Base-by-base conservation (phyloP, 352 stramenopile species). In the Lagenidium sp. region DNA sequence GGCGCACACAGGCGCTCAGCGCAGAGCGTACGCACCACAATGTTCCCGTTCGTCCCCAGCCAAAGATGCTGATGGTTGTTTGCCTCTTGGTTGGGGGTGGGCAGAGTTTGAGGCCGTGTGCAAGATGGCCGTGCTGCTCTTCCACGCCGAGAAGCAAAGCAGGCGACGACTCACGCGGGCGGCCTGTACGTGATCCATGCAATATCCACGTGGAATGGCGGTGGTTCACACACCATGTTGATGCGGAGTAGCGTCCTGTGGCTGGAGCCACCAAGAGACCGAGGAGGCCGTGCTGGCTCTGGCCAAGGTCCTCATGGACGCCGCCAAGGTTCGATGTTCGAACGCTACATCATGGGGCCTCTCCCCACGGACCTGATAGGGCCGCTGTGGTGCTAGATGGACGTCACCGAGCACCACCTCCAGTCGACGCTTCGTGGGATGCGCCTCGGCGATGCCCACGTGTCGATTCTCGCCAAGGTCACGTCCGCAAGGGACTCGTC, bases 251-350 rank as follows among this genome's bases (percentile, higher is more conserved):
- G 78, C 70, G 41, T 52, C 61, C 4, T 71, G 60, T 10, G 78
- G 78, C 31, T 87, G 76, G 75, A 63, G 67, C n/a, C 22, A 49
- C 6, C 48, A 76, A 24, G 50, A 73, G 45, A 63, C 78, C 29
- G 78, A 90, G 26, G 50, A 65, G 4, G 56, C 60, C 0, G 72
- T 87, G 19, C 55, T 83, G 3, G 72, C 69, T 5, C 36, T 90
- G 13, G 69, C 70, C n/a, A 83, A 85, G 57, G 69, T 86, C 36
- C 52, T 90, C 35, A 84, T 85, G 63, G 78, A 90, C 13, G 57
- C 59, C 6, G 61, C 70, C 28, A 86, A 84, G 62, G 78, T 84
- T 13, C n/a, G n/a, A n/a, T n/a, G n/a, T n/a, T n/a, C n/a, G n/a
- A n/a, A n/a, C n/a, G n/a, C n/a, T n/a, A n/a, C n/a, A n/a, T n/a